Conservation (phyloP, 2,329 filamentous ascomycete species). For the Mycosphaerella sp. region DNA sequence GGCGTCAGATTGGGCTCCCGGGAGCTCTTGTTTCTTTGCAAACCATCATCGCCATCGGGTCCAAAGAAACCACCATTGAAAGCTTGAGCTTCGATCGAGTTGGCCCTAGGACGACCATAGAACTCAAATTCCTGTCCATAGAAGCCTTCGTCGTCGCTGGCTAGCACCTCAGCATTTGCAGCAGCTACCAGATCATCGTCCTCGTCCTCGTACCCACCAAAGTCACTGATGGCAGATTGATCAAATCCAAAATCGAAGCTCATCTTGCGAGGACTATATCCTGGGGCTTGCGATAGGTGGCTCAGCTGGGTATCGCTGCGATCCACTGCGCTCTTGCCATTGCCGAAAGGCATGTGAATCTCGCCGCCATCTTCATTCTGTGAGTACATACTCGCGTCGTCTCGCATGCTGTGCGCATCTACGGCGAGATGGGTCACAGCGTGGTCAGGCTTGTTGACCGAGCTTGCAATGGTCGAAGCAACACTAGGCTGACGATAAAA, state of each 20-base stretch:
- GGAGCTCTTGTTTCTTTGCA: constrained; percentile 64
- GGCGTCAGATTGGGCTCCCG: constrained; percentile 89
- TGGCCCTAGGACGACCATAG: constrained; percentile 56
- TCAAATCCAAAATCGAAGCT: constrained; percentile 39
- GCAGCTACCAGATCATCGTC: constrained; percentile 91
- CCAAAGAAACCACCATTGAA: constrained; percentile 89
- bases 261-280: constrained; percentile 27
- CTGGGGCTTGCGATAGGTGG: constrained; percentile 13
- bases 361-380: constrained; percentile 17
- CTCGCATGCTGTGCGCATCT: constrained; percentile 2
- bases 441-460: not conserved
- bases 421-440: constrained; percentile 1
- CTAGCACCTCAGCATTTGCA: constrained; percentile 87
- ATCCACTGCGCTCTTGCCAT: constrained; percentile 1
- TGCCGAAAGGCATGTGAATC: constrained; percentile 9
- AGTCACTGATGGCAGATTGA: constrained; percentile 36
- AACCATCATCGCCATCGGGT: constrained; percentile 57
- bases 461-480: constrained; percentile 3
- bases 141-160: constrained; percentile 86
- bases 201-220: constrained; percentile 53
- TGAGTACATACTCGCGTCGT: constrained; percentile 21
- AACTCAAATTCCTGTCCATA: constrained; percentile 97
- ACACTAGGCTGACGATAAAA: constrained; percentile 51
- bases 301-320: constrained; percentile 15
- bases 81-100: constrained; percentile 45